These are phyloP conservation scores for Sphenostylis stenocarpa DNA, from an alignment of 306 rosid genomes.

Conservation along the genomic window DNA sequence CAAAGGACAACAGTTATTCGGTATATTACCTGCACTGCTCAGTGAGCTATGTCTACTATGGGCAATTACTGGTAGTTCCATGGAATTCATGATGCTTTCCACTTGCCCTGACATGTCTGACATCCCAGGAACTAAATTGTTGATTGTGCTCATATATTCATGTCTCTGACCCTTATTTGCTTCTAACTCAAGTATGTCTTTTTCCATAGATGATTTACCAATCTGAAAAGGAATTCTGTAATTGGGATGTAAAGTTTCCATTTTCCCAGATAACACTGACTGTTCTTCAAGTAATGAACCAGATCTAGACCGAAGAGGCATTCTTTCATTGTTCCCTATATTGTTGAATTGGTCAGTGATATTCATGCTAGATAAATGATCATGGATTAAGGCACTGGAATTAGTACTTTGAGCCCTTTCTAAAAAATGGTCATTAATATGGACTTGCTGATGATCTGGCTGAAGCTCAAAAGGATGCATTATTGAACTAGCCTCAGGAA, in stretches of 20 bases:
- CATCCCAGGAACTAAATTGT: slow-evolving; percentile 45
- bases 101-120: slow-evolving; percentile 50
- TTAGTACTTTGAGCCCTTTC: slow-evolving; percentile 46
- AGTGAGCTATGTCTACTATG: slow-evolving; percentile 68
- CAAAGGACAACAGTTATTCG: not conserved
- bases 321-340: slow-evolving; percentile 44
- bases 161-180: slow-evolving; percentile 48
- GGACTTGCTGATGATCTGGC: slow-evolving; percentile 55
- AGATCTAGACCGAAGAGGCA: slow-evolving; percentile 49
- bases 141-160: slow-evolving; percentile 41
- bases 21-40: slow-evolving; percentile 60
- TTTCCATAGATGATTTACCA: slow-evolving; percentile 48
- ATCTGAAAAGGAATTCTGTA: slow-evolving; percentile 47
- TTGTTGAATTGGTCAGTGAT: slow-evolving; percentile 48
- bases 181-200: slow-evolving; percentile 51
- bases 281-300: slow-evolving; percentile 52
- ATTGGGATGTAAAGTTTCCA: slow-evolving; percentile 44
- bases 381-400: slow-evolving; percentile 48
- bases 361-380: slow-evolving; percentile 40
- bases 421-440: slow-evolving; percentile 40
- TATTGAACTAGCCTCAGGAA: slow-evolving; percentile 43
- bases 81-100: slow-evolving; percentile 40
- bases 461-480: slow-evolving; percentile 53
- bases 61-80: slow-evolving; percentile 49
- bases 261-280: slow-evolving; percentile 42